phyloP scores from a whole-genome alignment of 345 rosid species.

The Gynandropsis gynandra region DNA sequence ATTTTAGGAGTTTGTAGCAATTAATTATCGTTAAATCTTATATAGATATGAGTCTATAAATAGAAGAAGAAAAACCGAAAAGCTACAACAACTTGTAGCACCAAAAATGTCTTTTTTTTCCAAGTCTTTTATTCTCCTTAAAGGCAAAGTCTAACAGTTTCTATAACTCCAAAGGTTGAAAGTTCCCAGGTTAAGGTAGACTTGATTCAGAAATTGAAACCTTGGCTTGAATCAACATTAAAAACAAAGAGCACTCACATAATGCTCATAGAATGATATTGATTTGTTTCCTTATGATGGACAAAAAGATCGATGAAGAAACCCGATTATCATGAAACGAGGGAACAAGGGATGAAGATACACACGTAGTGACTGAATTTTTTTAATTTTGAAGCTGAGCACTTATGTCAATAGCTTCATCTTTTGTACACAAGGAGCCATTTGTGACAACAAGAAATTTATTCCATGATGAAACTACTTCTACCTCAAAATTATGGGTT shows the following conservation, averaged over 20 bases:
- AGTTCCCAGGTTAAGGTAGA: conserved; percentile 61
- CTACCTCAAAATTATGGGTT: conserved; percentile 40
- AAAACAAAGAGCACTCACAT: conserved; percentile 76
- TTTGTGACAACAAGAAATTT: conserved; percentile 38
- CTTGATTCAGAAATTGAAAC: conserved; percentile 75
- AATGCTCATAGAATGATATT: conserved; percentile 34
- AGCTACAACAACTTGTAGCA: too few species aligned
- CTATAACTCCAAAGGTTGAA: conserved; percentile 43
- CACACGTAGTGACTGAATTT: conserved; percentile 1
- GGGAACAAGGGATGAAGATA: conserved; percentile 40
- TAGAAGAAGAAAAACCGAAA: too few species aligned
- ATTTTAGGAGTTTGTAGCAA: too few species aligned
- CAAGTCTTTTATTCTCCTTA: too few species aligned
- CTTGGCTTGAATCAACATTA: conserved; percentile 90
- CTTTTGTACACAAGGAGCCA: conserved; percentile 30
- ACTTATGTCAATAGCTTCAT: too few species aligned
- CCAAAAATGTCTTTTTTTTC: too few species aligned
- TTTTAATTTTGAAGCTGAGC: too few species aligned
- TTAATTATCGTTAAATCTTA: too few species aligned
- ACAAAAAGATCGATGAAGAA: conserved; percentile 42
- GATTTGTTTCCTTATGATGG: conserved; percentile 35
- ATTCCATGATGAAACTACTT: conserved; percentile 34
- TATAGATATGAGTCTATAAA: too few species aligned
- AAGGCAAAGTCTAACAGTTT: too few species aligned
- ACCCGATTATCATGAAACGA: conserved; percentile 16